Percentiles rank a stretch among this genome's conserved stretches.
Evolutionary conservation across 2,329 filamentous ascomycete genomes (phyloP).

Genomic region (Metarhizium robertsii): DNA sequence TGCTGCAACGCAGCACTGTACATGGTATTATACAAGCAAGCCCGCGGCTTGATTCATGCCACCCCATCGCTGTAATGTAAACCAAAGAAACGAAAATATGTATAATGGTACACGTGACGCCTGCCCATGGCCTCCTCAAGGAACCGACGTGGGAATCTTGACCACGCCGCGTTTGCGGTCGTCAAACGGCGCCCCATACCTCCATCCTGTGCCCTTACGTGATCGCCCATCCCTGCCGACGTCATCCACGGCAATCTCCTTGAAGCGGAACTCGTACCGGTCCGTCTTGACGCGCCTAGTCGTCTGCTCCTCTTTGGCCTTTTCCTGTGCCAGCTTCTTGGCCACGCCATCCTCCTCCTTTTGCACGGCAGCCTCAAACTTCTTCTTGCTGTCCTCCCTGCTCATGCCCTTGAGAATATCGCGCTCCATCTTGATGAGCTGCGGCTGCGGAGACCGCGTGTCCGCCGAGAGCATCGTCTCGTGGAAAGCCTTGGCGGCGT

Average conservation of each 20-base stretch:
- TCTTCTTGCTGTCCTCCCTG: constrained; percentile 25
- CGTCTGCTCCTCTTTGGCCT: constrained; percentile 26
- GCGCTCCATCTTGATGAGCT: constrained; percentile 48
- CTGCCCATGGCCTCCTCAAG: constrained; percentile 21
- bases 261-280: constrained; percentile 57
- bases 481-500: constrained; percentile 57
- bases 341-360: constrained; percentile 32
- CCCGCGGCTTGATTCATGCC: not conserved
- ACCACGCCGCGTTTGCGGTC: constrained; percentile 54
- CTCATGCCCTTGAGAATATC: constrained; percentile 30
- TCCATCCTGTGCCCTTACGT: constrained; percentile 44
- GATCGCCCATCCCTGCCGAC: constrained; percentile 45
- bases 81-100: not conserved
- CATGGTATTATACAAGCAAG: constrained; percentile 6
- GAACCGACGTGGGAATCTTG: constrained; percentile 59
- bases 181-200: constrained; percentile 53
- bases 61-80: not conserved
- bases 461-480: constrained; percentile 51
- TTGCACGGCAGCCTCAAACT: constrained; percentile 34
- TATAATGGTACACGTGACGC: not conserved
- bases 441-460: constrained; percentile 50
- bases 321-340: constrained; percentile 19
- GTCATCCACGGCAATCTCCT: constrained; percentile 46
- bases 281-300: constrained; percentile 37
- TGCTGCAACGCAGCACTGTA: constrained; percentile 3